Base-by-base conservation (phyloP, 2,329 filamentous ascomycete genomes). In the Epicoccum sorghinum region DNA sequence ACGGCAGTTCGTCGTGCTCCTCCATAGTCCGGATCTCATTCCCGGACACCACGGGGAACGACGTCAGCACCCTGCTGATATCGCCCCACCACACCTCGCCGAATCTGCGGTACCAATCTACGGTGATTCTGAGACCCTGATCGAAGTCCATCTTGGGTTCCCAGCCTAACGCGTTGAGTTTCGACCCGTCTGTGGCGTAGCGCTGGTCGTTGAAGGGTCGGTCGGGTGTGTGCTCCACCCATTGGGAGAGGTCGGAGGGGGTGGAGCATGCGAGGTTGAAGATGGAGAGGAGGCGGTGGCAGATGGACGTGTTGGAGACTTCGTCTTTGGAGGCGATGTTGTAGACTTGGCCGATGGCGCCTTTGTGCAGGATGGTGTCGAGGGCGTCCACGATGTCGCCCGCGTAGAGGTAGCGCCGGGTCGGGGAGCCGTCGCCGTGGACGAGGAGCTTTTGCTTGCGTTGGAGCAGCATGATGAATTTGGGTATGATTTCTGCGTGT, bases 301-400 rank as follows among this genome's bases (percentile, higher is more conserved):
- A 89, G 5, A 93, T 80, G 3, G 86, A 80, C 14, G 89, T 77
- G 70, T 93, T 93, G 60, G 88, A 89, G 41, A 93, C 83, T 70
- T 93, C 89, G 70, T 92, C 88, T 56, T 83, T 82, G 0, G 90
- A 93, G 39, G 88, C 88, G 8, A 95, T 88, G 61, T 95, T 95
- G 80, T 95, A 95, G 56, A 90, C 85, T 66, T 92, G 87, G 1
- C 89, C 89, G 30, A 89, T 79, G 44, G 82, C 77, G 18, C 90
- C 90, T 65, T 86, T 87, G 80, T 95, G 90, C 23, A 95, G 81
- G 66, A 95, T 91, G 0, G 89, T 91, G 76, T 95, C 90, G 66
- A 93, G 89, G 2, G 89, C 90, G 67, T 93, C 89, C 4, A 88
- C 88, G 2, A 89, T 90, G 69, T 95, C 90, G 7, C 86, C 87